Evolutionary conservation across 306 rosid genomes (phyloP).

Genomic region (Glycine latifolia): DNA sequence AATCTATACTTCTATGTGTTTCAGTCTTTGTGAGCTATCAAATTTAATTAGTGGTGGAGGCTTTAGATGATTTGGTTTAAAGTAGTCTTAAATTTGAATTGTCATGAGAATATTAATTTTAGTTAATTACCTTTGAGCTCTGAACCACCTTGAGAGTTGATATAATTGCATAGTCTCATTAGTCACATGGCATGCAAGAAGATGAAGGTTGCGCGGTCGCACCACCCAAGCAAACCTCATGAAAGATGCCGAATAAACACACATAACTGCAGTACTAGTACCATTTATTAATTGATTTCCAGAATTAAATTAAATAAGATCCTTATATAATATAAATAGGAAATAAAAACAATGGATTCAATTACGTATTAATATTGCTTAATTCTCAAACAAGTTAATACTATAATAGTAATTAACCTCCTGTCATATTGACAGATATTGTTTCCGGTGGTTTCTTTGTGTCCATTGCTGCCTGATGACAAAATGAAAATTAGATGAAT

Average conservation of each 20-base stretch:
- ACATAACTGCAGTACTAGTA: slow-evolving; percentile 47
- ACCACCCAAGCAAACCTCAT: slow-evolving; percentile 66
- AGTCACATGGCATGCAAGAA: slow-evolving; percentile 49
- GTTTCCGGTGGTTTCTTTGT: slow-evolving; percentile 67
- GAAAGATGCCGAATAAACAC: slow-evolving; percentile 51
- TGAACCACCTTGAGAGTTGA: slow-evolving; percentile 54
- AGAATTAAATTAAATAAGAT: not conserved
- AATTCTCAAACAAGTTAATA: not conserved
- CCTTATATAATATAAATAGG: not conserved
- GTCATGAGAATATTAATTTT: not conserved
- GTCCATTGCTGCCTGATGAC: slow-evolving; percentile 60
- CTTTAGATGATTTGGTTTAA: not conserved
- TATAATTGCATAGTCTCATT: slow-evolving; percentile 57
- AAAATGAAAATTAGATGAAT: not conserved
- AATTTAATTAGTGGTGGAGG: not conserved
- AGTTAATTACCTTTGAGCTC: slow-evolving; percentile 44
- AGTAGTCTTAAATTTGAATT: not conserved
- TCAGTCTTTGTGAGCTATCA: too few relatives aligned
- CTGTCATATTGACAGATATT: slow-evolving; percentile 63
- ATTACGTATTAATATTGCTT: not conserved
- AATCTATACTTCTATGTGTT: too few relatives aligned
- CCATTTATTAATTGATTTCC: not conserved
- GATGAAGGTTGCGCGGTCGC: slow-evolving; percentile 53
- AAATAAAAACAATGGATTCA: not conserved
- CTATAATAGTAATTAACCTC: slow-evolving; percentile 50